These are phyloP conservation scores for Hippophae rhamnoides DNA, from an alignment of 306 rosid species.

Conservation along the genomic window DNA sequence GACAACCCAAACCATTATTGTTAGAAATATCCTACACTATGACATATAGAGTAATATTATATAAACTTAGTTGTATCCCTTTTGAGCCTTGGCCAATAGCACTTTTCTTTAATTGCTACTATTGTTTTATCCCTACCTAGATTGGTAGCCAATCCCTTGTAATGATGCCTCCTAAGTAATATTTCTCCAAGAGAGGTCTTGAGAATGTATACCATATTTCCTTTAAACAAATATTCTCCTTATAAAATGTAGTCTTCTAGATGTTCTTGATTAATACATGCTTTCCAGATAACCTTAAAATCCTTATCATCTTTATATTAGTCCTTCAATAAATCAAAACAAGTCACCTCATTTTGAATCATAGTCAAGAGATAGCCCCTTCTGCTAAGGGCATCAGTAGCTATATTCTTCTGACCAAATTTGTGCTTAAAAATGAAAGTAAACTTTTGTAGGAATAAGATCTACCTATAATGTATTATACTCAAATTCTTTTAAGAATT, in stretches of 20 bases:
- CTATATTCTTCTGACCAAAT: too few species aligned
- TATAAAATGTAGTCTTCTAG: not conserved
- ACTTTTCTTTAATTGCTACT: too few species aligned
- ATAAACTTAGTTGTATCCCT: not conserved
- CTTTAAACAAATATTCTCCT: not conserved
- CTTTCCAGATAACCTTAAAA: not conserved
- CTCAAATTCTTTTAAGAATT: not conserved
- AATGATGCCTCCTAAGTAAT: not conserved
- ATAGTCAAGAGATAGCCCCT: too few species aligned
- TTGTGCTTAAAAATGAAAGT: too few species aligned
- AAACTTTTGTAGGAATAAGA: too few species aligned
- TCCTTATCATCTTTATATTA: not conserved
- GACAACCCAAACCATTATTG: not conserved
- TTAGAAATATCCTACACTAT: not conserved
- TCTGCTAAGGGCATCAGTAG: too few species aligned
- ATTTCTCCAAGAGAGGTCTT: not conserved
- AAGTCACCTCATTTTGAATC: too few species aligned
- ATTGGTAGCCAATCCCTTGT: not conserved
- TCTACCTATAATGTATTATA: too few species aligned
- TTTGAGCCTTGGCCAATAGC: not conserved
- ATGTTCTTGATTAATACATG: not conserved
- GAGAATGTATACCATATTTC: not conserved
- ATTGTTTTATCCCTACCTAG: not conserved
- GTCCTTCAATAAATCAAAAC: too few species aligned
- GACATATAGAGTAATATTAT: not conserved